phyloP scores from a whole-genome alignment of 2,329 filamentous ascomycete genomes.

The Ascochyta koolunga region DNA sequence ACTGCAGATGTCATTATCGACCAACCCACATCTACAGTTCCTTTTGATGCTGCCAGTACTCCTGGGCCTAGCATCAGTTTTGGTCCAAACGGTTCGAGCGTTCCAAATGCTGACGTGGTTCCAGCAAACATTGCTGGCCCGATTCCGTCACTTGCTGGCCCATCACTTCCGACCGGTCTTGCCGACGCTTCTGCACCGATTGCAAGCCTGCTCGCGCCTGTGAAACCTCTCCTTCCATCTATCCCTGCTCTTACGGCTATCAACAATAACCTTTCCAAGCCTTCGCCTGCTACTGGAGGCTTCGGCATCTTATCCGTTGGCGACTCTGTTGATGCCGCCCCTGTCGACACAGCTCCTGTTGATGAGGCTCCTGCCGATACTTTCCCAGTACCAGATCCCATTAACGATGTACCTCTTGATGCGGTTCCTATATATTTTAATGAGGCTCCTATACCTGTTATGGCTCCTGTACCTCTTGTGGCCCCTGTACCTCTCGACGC shows the following conservation, averaged over 20 bases:
- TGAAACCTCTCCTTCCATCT: neutral
- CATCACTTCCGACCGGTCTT: neutral
- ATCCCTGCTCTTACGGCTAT: neutral
- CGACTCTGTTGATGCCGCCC: neutral
- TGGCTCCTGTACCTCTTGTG: neutral
- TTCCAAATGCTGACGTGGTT: neutral
- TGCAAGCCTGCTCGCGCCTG: neutral
- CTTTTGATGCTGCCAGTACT: neutral
- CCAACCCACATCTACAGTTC: neutral
- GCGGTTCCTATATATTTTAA: neutral
- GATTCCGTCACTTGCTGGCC: neutral
- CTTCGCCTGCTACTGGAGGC: neutral
- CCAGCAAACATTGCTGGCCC: neutral
- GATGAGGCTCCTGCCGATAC: neutral
- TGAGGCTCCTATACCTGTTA: too few relatives aligned
- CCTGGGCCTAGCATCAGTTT: conserved; percentile 6
- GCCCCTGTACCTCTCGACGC: neutral
- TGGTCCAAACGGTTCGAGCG: neutral
- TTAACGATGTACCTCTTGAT: neutral
- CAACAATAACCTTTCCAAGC: neutral
- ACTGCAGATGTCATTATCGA: conserved; percentile 11
- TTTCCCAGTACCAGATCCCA: neutral
- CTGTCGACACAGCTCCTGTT: neutral
- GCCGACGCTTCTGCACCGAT: neutral
- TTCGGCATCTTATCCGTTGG: neutral